A percentile compares a stretch with the other conserved stretches of the same genome.
phyloP scores from a whole-genome alignment of 441 rosid genomes.

The Daphne laureola region DNA sequence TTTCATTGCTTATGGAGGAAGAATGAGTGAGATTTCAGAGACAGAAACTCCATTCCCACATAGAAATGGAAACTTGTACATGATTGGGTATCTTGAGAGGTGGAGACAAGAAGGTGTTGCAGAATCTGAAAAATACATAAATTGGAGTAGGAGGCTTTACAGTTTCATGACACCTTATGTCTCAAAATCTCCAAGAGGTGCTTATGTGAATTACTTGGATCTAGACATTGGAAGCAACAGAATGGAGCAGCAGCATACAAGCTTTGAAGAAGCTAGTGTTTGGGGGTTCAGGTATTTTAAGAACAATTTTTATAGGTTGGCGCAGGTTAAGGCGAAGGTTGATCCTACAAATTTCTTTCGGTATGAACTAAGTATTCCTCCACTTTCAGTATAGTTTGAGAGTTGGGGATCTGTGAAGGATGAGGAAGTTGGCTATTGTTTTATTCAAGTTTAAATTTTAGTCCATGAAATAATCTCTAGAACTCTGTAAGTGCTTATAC shows the following conservation, averaged over 20 bases:
- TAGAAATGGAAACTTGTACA: conserved; percentile 29
- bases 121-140: conserved; percentile 17
- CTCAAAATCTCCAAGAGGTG: conserved; percentile 1
- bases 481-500: too few species aligned
- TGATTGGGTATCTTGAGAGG: conserved; percentile 22
- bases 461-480: too few species aligned
- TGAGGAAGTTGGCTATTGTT: too few species aligned
- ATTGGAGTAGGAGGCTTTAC: conserved; percentile 22
- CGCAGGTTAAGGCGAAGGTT: conserved; percentile 3
- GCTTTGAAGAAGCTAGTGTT: background rate
- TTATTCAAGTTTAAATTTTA: too few species aligned
- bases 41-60: conserved; percentile 33
- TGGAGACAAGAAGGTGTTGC: conserved; percentile 31
- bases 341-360: conserved; percentile 12
- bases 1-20: conserved; percentile 40
- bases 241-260: background rate
- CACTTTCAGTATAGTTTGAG: too few species aligned
- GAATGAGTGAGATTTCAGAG: conserved; percentile 20
- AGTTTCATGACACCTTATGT: conserved; percentile 34
- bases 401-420: too few species aligned
- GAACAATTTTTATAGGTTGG: conserved; percentile 9
- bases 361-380: conserved; percentile 9
- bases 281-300: conserved; percentile 12
- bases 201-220: conserved; percentile 24
- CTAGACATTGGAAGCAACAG: conserved; percentile 1